Base-by-base conservation (phyloP, 768 basidiomycete species). In the Tulasnella sp. region DNA sequence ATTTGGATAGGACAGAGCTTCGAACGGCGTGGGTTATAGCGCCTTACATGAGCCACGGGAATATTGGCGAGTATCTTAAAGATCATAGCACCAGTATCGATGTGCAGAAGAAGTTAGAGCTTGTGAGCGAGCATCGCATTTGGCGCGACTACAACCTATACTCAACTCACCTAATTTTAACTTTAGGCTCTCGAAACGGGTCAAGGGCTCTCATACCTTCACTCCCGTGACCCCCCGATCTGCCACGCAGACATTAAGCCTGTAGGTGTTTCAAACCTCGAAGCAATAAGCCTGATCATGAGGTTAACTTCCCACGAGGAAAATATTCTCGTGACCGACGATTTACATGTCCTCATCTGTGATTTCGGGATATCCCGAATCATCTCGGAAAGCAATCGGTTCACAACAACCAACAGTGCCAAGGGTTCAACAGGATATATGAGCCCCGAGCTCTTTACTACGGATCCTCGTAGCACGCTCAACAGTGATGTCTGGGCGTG, bases 401-500 rank as follows among this genome's bases (percentile, higher is more conserved):
- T 68, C 62, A 68, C 72, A 1, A 74, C 38, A 42, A 40, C 72
- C 38, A 42, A 24, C 72, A 74, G 24, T 19, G 72, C 10, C 72
- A 46, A 31, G 24, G 72, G 72, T 10, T 40, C 72, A 14, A 38
- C 44, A 8, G 39, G 24, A 34, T 74, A 74, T 46, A 40, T 39
- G 72, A 74, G 72, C 72, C 72, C 72, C 4, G 72, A 74, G 12
- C 38, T 74, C 1, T 74, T 74, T 27, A 24, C 38, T 4, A 39
- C 6, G 12, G 38, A 74, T 21, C 38, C 39, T n/a, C 36, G 2
- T 16, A 39, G 10, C 7, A 74, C 72, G 7, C 72, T 74, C 27
- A 74, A 74, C 12, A 74, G 72, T 16, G 72, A 74, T 46, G 72
- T 74, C 8, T 74, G 72, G 72, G 72, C 72, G 24, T 74, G 72